phyloP scores from a whole-genome alignment of 768 basidiomycete species.

The Psilocybe subaeruginosa region DNA sequence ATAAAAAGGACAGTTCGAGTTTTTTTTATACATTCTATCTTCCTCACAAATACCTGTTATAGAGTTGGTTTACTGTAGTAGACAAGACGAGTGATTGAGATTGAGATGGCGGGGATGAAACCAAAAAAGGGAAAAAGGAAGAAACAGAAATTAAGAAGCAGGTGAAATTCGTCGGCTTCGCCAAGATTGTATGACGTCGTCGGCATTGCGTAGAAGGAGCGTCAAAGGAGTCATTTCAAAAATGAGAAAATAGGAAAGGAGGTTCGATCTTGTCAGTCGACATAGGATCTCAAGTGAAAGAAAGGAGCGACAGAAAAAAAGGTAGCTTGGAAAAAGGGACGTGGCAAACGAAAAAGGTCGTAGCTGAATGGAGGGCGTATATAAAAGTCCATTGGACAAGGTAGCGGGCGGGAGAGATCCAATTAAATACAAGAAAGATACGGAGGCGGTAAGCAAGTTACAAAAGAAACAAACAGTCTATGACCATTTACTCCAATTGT shows the following conservation, averaged over 20 bases:
- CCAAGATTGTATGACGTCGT: neutral
- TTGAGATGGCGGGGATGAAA: neutral
- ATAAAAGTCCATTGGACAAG: neutral
- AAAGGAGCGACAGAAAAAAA: constrained; percentile 6
- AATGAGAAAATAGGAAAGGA: constrained; percentile 1
- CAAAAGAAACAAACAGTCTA: neutral
- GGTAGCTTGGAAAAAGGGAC: neutral
- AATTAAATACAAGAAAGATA: constrained; percentile 18
- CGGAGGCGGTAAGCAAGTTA: neutral
- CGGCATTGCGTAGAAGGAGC: neutral
- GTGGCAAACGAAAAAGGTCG: constrained; percentile 1
- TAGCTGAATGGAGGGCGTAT: neutral
- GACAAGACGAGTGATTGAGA: neutral
- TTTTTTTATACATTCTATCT: constrained; percentile 6
- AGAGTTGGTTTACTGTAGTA: neutral
- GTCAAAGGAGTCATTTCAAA: neutral
- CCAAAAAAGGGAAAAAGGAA: constrained; percentile 2
- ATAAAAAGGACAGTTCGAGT: constrained; percentile 3
- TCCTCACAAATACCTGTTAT: neutral
- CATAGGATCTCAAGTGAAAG: constrained; percentile 4
- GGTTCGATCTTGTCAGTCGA: constrained; percentile 6
- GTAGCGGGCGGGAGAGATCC: constrained; percentile 1
- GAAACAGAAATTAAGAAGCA: constrained; percentile 13
- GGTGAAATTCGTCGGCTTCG: neutral
- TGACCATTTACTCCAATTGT: neutral